Evolutionary conservation across 1,284 basidiomycete species (phyloP).

Genomic region (Cryptococcus sp.): DNA sequence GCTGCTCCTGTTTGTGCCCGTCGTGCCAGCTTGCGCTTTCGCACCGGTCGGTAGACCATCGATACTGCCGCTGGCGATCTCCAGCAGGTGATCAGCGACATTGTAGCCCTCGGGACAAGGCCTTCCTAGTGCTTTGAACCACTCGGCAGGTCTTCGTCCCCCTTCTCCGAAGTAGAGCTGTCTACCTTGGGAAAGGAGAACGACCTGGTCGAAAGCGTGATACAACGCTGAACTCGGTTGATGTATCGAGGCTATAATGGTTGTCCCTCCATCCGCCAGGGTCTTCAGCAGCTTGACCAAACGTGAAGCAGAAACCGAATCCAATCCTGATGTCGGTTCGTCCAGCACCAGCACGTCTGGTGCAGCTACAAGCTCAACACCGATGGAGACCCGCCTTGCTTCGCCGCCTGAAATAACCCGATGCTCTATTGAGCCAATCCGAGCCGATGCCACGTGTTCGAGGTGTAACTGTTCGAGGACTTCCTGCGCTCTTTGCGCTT

Average conservation of each 20-base stretch:
- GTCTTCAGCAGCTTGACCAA: slow-evolving; percentile 72
- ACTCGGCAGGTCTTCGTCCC: slow-evolving; percentile 63
- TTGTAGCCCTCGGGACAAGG: slow-evolving; percentile 74
- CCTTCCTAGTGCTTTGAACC: slow-evolving; percentile 60
- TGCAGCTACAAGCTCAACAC: slow-evolving; percentile 64
- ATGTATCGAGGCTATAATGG: slow-evolving; percentile 83
- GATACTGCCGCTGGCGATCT: slow-evolving; percentile 68
- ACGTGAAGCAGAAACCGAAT: slow-evolving; percentile 80
- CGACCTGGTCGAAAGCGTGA: slow-evolving; percentile 76
- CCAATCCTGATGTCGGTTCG: slow-evolving; percentile 70
- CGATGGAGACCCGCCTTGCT: slow-evolving; percentile 70
- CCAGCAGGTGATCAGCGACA: slow-evolving; percentile 82
- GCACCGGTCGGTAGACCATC: slow-evolving; percentile 49
- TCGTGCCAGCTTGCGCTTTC: not conserved
- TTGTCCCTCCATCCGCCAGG: slow-evolving; percentile 72
- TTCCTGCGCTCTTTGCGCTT: slow-evolving; percentile 65
- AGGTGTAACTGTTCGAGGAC: slow-evolving; percentile 77
- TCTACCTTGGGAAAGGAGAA: slow-evolving; percentile 74
- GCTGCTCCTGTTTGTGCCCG: slow-evolving; percentile 28
- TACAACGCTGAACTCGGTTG: slow-evolving; percentile 82
- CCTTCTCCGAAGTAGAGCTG: slow-evolving; percentile 80
- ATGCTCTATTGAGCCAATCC: slow-evolving; percentile 69
- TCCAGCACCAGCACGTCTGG: slow-evolving; percentile 66
- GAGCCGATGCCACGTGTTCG: slow-evolving; percentile 65
- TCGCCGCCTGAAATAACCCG: slow-evolving; percentile 71